A percentile compares a stretch with the other conserved stretches of the same genome.
Conservation (phyloP, 768 basidiomycete species). For the Lyophyllum decastes region DNA sequence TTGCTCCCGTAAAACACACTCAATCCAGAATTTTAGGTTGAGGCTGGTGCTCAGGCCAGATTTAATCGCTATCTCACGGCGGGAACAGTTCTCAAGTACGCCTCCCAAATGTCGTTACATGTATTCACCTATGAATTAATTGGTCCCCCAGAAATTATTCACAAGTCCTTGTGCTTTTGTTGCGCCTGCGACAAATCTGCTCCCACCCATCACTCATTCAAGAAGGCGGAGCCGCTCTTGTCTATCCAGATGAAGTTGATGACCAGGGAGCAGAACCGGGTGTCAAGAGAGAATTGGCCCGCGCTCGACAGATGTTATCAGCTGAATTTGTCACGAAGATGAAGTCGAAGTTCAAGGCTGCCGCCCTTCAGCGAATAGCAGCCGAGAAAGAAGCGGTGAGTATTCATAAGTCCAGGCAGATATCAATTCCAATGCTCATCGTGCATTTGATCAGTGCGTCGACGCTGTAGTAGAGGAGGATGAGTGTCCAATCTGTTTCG, state of each 20-base stretch:
- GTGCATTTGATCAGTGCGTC: conserved; percentile 33
- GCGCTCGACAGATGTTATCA: conserved; percentile 45
- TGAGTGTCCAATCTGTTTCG: conserved; percentile 72
- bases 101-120: no score
- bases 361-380: conserved; percentile 42
- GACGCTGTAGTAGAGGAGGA: conserved; percentile 52
- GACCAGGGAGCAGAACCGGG: conserved; percentile 22
- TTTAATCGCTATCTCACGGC: conserved; percentile 65
- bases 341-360: conserved; percentile 46
- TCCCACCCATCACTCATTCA: conserved; percentile 69
- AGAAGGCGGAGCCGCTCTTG: conserved; percentile 49
- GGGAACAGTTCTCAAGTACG: conserved; percentile 68
- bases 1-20: neutral
- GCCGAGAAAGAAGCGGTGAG: conserved; percentile 59
- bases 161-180: conserved; percentile 49
- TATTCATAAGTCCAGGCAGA: no score
- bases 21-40: conserved; percentile 37
- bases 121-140: no score
- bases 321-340: conserved; percentile 51
- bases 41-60: conserved; percentile 51
- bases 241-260: conserved; percentile 40
- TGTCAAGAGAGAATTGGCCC: conserved; percentile 42
- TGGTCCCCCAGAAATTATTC: conserved; percentile 55
- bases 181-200: conserved; percentile 67
- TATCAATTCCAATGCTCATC: no score